Evolutionary conservation across 2,329 filamentous ascomycete species (phyloP), one percentile per base, ranked within the genome.

Genomic region (Penicillium sp.): DNA sequence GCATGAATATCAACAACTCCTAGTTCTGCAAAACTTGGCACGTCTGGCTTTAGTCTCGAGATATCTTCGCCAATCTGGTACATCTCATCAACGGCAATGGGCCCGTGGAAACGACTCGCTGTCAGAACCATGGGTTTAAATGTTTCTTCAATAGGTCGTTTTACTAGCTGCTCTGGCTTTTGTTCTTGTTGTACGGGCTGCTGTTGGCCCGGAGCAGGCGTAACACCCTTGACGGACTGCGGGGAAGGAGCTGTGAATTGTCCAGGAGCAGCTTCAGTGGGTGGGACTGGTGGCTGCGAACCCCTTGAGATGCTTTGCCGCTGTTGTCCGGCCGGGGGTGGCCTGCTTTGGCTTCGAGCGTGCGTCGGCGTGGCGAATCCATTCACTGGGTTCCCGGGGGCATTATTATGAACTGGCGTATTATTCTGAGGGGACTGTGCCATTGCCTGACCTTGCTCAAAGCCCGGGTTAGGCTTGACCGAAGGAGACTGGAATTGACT

Each of bases 1-100:
- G 93, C 92, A 64, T 92, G 88, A 29, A 97, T 88, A 69, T 99
- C 93, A 61, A 97, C 90, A 21, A 91, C 83, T 9, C 93, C 94
- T 51, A 97, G 81, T 66, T 97, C 92, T 23, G 83, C 79, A 19
- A 92, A 81, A 2, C 81, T 78, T 0, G 94, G 93, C 38, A 92
- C 81, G 55, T 90, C 88, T 0, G 92, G 91, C 67, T 87, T 90
- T 66, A 86, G 80, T 44, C 82, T 81, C 49, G 86, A 79, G 38
- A 96, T 81, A 46, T 90, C 85, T 34, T 82, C 80, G 5, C 88
- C 87, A 49, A 92, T 73, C 49, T 84, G 83, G 53, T 80, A 81
- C 23, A 90, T 78, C 5, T 87, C 83, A 38, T 84, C 79, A 13
- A 92, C 78, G 57, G 90, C 84, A 57, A 93, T 82, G 0, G 91